Base-by-base conservation (phyloP, 768 basidiomycete species). In the Xerocomellus chrysenteron region DNA sequence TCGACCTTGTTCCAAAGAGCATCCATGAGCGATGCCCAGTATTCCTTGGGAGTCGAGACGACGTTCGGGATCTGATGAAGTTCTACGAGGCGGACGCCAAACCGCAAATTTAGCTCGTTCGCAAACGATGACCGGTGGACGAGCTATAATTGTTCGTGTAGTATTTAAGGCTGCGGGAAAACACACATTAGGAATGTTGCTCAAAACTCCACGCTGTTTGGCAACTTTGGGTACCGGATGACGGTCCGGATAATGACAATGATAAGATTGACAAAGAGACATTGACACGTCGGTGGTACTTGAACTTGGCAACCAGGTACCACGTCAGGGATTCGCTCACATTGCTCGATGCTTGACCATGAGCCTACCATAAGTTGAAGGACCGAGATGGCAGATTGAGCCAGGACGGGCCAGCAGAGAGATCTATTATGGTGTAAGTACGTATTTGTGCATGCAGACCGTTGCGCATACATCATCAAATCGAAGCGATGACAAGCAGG, bases 1-100 rank as follows among this genome's bases (percentile, higher is more conserved):
- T 99, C 45, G 97, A 99, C 67, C 88, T 99, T 59, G 76, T 87
- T 44, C 88, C 97, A 7, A 92, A 83, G 52, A 74, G 70, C 64
- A 97, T 98, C 59, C 97, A 99, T 68, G 89, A 97, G 68, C 85
- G 97, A 33, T 91, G 89, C 75, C 80, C 96, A 5, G 90, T 98
- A 26, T 99, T 94, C 79, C 77, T 99, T 30, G 97, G 97, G 28
- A 90, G 87, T 72, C 86, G 84, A 66, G 95, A 98, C 53, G 97
- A 99, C 68, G 94, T 99, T 33, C 75, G 81, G 68, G 97, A 99
- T 70, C 62, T 98, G 65, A 82, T 88, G 73, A 92, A 86, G 78
- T 96, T 90, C 74, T 95, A 93, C 75, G 79, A 84, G 62, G 57
- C 63, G 21, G 72, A 72, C n/a, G 47, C 55, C 30, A 62, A 61